Percentiles rank a stretch among this genome's conserved stretches.
phyloP scores from a whole-genome alignment of 2,329 filamentous ascomycete species.

The Aureobasidium leucospermi region DNA sequence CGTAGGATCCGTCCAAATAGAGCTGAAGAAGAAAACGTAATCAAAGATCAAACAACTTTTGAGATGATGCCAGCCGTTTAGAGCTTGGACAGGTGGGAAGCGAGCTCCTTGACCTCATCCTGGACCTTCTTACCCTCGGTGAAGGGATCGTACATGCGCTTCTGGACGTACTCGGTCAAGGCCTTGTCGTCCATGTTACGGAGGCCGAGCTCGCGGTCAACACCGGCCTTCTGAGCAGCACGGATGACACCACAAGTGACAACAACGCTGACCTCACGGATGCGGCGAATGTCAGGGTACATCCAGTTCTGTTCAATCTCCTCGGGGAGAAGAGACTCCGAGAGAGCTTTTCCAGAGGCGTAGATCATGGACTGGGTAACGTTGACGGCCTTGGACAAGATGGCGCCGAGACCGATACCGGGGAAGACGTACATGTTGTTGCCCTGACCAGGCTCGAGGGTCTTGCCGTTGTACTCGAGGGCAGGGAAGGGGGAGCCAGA shows the following conservation, averaged over 20 bases:
- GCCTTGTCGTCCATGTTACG: slow-evolving; percentile 60
- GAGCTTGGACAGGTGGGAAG: slow-evolving; percentile 16
- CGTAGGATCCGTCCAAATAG: neutral
- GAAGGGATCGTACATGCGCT: slow-evolving; percentile 46
- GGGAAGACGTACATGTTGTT: slow-evolving; percentile 96
- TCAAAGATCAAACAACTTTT: slow-evolving; percentile 2
- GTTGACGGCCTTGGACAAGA: slow-evolving; percentile 77
- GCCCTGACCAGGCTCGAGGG: slow-evolving; percentile 51
- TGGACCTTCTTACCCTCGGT: slow-evolving; percentile 36
- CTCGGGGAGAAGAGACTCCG: slow-evolving; percentile 68
- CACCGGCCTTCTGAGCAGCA: slow-evolving; percentile 71
- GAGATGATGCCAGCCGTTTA: neutral
- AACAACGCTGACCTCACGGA: slow-evolving; percentile 78
- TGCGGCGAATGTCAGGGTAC: slow-evolving; percentile 85
- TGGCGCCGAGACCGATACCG: slow-evolving; percentile 86
- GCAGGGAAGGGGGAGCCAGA: slow-evolving; percentile 87
- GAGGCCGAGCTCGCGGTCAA: slow-evolving; percentile 50
- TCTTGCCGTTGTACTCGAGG: slow-evolving; percentile 42
- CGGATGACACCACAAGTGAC: slow-evolving; percentile 93
- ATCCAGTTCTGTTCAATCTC: slow-evolving; percentile 79
- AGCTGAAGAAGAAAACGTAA: neutral
- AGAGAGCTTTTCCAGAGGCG: slow-evolving; percentile 75
- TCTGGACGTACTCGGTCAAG: slow-evolving; percentile 58
- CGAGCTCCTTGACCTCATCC: slow-evolving; percentile 20
- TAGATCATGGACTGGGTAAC: slow-evolving; percentile 97